Base-by-base conservation (phyloP, 306 rosid genomes). In the Trichosanthes truncata region DNA sequence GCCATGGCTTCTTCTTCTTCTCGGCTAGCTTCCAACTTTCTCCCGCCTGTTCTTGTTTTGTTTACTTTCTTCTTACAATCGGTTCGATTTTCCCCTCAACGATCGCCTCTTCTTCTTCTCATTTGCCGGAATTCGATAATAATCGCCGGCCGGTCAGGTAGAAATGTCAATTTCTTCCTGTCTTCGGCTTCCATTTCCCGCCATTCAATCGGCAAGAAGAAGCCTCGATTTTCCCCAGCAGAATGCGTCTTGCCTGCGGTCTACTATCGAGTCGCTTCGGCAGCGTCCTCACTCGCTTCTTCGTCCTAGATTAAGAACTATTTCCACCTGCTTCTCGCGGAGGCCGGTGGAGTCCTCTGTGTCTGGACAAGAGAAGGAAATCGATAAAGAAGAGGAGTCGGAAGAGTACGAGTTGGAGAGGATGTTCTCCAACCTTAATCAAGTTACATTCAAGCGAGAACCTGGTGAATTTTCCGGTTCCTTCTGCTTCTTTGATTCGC, bases 341-440 rank as follows among this genome's bases (percentile, higher is more conserved):
- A 41, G 56, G 62, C 33, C 48, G 33, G 56, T 14, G n/a, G 65
- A 79, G 15, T 33, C 57, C 6, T 5, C 26, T 63, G 26, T 9
- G 20, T 26, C 66, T 15, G 71, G 60, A 77, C 38, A 57, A 23
- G 35, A 78, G 51, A 29, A 65, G 9, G 62, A 65, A n/a, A 40
- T 40, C 17, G 75, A 38, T 0, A 1, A 38, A 31, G 52, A 10
- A 63, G 75, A 46, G 0, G 81, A 65, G 17, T 55, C 51, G 15
- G 35, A 57, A 38, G 38, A 48, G 61, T 79, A 79, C 18, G 84
- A 84, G 57, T 78, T 90, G 35, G 91, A 91, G 86, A 66, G 88
- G 79, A 85, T 91, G 57, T 93, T 89, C 82, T 93, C 97, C 67
- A 93, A 88, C 76, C 89, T 93, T 79, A 87, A 89, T 82, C 90